Evolutionary conservation across 164 flowering plant species (phyloP), one percentile per base, ranked within the genome.

Genomic region (Annona squamosa): DNA sequence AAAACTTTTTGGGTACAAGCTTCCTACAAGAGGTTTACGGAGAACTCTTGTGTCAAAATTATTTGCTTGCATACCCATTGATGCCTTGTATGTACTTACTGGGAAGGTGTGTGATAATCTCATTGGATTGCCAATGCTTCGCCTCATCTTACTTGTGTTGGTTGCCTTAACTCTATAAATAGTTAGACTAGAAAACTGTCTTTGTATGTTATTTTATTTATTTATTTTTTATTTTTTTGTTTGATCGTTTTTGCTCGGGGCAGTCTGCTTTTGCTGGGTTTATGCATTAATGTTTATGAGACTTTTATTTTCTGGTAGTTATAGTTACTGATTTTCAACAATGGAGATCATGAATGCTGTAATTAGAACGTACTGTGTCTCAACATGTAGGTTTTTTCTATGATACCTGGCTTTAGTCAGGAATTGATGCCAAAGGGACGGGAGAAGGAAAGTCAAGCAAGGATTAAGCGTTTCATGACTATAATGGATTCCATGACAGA

Each of bases 401-500:
- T 93, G 99, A 93, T 96, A 76, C 98, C 99, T 4, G 97, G 98
- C 77, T 89, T 92, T 76, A 91, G 95, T 78, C 69, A 90, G 48
- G 97, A 96, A 78, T 78, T 96, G 71, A 96, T 96, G 99, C 97
- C 99, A 17, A 84, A 93, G 85, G 99, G 98, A 59, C 90, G 82
- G 56, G 99, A 96, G 77, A 91, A 93, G 80, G 98, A 93, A 86
- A 91, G 97, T 81, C 98, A 92, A 77, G 91, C 95, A 63, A 91
- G 94, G 84, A 85, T 93, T 72, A 93, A 96, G 82, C 92, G 98
- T 26, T 96, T 91, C 84, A 96, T 93, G 99, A 92, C 97, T 70
- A 93, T 96, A 87, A 96, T 96, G 99, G 99, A 96, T 75, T 96
- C 99, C 3, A 93, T 93, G 99, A 92, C 99, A 48, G 83, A 92